These are phyloP conservation scores for Podospora bellae-mahoneyi DNA, from an alignment of 495 filamentous ascomycete genomes.

Conservation along the genomic window DNA sequence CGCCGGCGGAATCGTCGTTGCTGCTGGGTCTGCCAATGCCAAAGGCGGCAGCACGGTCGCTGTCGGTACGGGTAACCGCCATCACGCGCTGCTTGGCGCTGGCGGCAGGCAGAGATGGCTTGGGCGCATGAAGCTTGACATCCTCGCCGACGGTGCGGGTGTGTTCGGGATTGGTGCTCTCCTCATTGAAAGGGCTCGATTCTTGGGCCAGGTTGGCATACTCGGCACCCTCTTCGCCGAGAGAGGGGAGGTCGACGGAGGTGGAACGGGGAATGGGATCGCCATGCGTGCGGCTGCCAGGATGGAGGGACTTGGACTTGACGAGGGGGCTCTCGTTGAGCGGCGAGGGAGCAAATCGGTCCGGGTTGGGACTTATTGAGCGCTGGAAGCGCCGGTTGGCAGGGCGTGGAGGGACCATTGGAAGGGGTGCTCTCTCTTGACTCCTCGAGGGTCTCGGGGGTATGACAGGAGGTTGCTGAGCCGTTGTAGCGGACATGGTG, in stretches of 20 bases:
- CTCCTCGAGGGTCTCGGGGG: slow-evolving; percentile 61
- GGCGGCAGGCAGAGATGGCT: slow-evolving; percentile 71
- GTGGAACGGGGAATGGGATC: slow-evolving; percentile 59
- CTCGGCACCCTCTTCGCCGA: slow-evolving; percentile 87
- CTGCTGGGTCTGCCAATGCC: slow-evolving; percentile 68
- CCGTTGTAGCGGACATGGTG: slow-evolving; percentile 44
- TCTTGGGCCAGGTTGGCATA: slow-evolving; percentile 64
- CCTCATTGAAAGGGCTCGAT: slow-evolving; percentile 32
- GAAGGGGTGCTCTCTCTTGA: slow-evolving; percentile 44
- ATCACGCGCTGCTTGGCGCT: slow-evolving; percentile 78
- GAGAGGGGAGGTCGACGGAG: slow-evolving; percentile 75
- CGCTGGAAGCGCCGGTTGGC: slow-evolving; percentile 62
- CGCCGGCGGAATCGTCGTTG: slow-evolving; percentile 37
- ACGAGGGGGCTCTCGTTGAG: slow-evolving; percentile 60
- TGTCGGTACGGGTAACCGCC: slow-evolving; percentile 84
- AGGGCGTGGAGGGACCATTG: slow-evolving; percentile 70
- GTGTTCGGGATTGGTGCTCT: slow-evolving; percentile 54
- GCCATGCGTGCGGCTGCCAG: slow-evolving; percentile 44
- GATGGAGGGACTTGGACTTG: slow-evolving; percentile 30
- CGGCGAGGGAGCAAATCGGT: slow-evolving; percentile 80
- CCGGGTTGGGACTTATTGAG: slow-evolving; percentile 71
- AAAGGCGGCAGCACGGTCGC: slow-evolving; percentile 72
- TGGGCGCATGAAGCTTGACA: slow-evolving; percentile 86
- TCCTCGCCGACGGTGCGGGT: slow-evolving; percentile 76
- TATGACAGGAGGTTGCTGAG: slow-evolving; percentile 56